Percentiles rank a stretch among this genome's conserved stretches.
These are phyloP conservation scores for Theobroma grandiflorum DNA, from an alignment of 441 rosid species.

Conservation along the genomic window DNA sequence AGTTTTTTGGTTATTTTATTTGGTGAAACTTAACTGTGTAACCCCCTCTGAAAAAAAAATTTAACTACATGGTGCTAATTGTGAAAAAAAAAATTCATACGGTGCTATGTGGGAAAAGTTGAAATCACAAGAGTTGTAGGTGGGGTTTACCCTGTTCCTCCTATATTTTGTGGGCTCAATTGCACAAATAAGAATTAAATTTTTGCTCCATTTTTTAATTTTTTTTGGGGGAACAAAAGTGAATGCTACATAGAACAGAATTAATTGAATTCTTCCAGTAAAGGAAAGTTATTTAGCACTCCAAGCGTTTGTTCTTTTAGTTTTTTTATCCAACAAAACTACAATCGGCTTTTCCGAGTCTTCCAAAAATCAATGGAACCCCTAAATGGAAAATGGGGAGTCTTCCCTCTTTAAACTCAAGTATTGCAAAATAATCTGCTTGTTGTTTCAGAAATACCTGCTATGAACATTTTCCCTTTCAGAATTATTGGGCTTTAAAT, in stretches of 20 bases:
- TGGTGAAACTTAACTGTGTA: background rate
- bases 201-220: background rate
- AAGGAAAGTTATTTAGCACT: background rate
- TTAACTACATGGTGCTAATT: background rate
- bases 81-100: background rate
- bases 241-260: background rate
- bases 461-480: background rate
- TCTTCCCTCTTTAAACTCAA: background rate
- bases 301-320: background rate
- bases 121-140: background rate
- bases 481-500: background rate
- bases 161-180: background rate
- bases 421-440: background rate
- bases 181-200: background rate
- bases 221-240: background rate
- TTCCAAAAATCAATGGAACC: background rate
- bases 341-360: background rate
- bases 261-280: background rate
- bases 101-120: background rate
- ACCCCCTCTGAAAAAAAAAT: background rate
- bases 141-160: background rate
- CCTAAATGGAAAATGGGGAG: background rate
- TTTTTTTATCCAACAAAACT: background rate
- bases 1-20: background rate
- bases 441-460: background rate